Evolutionary conservation across 768 basidiomycete species (phyloP), one percentile per base, ranked within the genome.

Genomic region (Fomitopsis pulvina): DNA sequence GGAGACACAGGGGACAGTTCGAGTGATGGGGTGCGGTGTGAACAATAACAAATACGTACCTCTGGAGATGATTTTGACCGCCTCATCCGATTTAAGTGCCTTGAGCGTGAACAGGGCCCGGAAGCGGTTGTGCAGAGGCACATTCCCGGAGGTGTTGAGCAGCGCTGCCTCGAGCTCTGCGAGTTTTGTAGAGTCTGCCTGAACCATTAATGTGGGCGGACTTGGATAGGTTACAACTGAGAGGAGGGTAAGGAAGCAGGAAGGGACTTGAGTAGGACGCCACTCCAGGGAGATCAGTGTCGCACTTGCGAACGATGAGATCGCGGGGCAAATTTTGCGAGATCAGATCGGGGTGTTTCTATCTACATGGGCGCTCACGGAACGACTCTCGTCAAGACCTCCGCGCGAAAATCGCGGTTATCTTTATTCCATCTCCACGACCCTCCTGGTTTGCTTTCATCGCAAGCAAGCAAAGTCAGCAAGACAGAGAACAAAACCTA

Each of bases 81-180:
- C 90, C 57, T 87, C 78, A 48, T 91, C 83, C 28, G 67, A 77
- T 59, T 83, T 84, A 39, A 96, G 68, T 0, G 88, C 79, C 66
- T 95, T 97, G 45, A 99, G 73, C 10, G 94, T 87, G 65, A 99
- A 99, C 7, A 99, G 71, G 0, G 94, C 86, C 25, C 95, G 72
- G 62, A 96, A 99, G 47, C 95, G 73, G 59, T 84, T 83, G 60
- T 94, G 92, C 14, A 99, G 76, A 0, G 88, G 80, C 1, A 85
- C 79, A 47, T 77, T 73, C 50, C 85, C 83, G 0, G 81, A 72
- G 28, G 65, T 73, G 65, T 96, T 95, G 66, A 96, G 83, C 45
- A 97, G 79, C 24, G 76, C 77, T 18, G 79, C 76, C 62, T 89
- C 80, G 58, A 99, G 83, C 12, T 76, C 70, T 48, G 68, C 61